These are phyloP conservation scores for Carpinus viminea DNA, from an alignment of 306 rosid species.

Conservation along the genomic window DNA sequence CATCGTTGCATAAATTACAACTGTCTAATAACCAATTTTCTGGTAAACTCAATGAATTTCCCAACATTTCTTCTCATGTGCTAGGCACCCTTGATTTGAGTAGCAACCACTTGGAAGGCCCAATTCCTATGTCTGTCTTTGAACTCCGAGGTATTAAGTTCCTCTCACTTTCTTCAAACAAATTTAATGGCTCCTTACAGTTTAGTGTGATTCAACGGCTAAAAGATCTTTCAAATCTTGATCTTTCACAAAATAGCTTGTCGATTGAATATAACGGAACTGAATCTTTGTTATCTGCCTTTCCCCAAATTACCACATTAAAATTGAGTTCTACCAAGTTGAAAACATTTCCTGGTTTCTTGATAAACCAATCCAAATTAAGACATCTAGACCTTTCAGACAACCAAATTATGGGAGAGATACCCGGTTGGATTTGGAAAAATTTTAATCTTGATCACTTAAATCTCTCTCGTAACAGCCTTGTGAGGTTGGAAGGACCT, in stretches of 20 bases:
- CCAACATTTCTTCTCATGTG: background rate
- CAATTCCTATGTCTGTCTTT: constrained; percentile 5
- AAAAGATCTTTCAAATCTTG: constrained; percentile 10
- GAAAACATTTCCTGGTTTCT: constrained; percentile 9
- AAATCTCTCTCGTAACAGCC: background rate
- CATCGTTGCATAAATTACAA: background rate
- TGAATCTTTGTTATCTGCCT: background rate
- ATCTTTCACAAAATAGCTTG: constrained; percentile 28
- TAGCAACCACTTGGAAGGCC: constrained; percentile 24
- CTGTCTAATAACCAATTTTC: constrained; percentile 1
- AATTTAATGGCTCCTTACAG: constrained; percentile 13
- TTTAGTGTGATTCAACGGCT: background rate
- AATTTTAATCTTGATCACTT: background rate
- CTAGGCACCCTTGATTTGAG: background rate
- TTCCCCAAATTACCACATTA: constrained; percentile 17
- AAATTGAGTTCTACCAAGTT: constrained; percentile 23
- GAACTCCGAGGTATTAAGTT: background rate
- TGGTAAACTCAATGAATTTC: constrained; percentile 2
- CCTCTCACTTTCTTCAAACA: constrained; percentile 28
- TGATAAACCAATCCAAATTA: constrained; percentile 15
- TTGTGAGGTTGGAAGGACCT: background rate
- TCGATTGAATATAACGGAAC: background rate
- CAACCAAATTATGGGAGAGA: constrained; percentile 26
- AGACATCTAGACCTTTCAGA: constrained; percentile 12
- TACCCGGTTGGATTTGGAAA: constrained; percentile 43